phyloP scores from a whole-genome alignment of 2,329 filamentous ascomycete species.

The Aspergillus candidus region DNA sequence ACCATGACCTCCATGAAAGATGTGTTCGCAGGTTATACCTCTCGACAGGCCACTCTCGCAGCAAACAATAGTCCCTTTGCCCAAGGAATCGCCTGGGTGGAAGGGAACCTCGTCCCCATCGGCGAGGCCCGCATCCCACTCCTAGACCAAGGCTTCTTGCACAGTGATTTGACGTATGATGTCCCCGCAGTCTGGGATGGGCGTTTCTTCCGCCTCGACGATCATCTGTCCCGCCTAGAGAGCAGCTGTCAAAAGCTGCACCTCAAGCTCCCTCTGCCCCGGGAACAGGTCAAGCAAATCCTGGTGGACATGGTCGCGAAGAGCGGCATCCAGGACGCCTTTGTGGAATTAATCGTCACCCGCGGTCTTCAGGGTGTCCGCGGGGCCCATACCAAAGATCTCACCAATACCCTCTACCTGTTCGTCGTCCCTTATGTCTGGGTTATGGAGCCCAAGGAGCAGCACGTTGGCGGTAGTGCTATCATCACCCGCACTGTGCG shows the following conservation, averaged over 20 bases:
- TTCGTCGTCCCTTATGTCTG: constrained; percentile 46
- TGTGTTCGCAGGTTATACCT: constrained; percentile 36
- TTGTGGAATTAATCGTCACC: constrained; percentile 48
- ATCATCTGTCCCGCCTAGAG: constrained; percentile 44
- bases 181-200: constrained; percentile 49
- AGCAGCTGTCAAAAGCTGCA: constrained; percentile 43
- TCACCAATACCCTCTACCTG: constrained; percentile 43
- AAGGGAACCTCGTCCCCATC: constrained; percentile 40
- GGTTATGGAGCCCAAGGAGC: constrained; percentile 45
- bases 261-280: constrained; percentile 38
- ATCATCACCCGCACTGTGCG: constrained; percentile 44
- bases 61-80: constrained; percentile 36
- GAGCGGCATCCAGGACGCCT: constrained; percentile 46
- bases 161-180: constrained; percentile 49
- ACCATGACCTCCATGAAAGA: constrained; percentile 42
- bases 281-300: constrained; percentile 35
- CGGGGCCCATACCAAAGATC: constrained; percentile 27
- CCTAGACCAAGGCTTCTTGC: constrained; percentile 48
- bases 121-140: constrained; percentile 46
- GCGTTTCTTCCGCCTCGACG: constrained; percentile 48
- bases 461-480: constrained; percentile 37
- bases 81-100: constrained; percentile 45
- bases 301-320: constrained; percentile 43
- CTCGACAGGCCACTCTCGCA: constrained; percentile 27
- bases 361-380: constrained; percentile 43